These are phyloP conservation scores for Xylaria flabelliformis DNA, from an alignment of 495 filamentous ascomycete species.

Conservation along the genomic window DNA sequence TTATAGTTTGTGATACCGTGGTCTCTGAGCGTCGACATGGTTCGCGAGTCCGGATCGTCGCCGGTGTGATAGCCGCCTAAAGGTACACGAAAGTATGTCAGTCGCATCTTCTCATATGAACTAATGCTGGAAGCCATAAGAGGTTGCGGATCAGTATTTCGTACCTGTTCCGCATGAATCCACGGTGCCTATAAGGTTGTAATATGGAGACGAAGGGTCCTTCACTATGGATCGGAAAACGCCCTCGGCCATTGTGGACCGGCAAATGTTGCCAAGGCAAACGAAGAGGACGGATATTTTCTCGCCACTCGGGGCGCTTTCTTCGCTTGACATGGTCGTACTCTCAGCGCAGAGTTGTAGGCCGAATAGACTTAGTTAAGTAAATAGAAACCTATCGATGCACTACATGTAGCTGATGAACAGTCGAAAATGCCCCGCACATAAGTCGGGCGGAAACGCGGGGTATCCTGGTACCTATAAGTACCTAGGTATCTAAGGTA, in stretches of 20 bases:
- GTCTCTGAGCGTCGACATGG: conserved; percentile 76
- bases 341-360: too few species aligned
- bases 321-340: conserved; percentile 19
- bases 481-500: too few species aligned
- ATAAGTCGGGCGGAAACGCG: too few species aligned
- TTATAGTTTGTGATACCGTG: conserved; percentile 78
- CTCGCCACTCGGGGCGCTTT: conserved; percentile 27
- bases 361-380: too few species aligned
- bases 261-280: conserved; percentile 96
- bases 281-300: conserved; percentile 87
- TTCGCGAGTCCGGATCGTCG: conserved; percentile 78
- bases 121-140: conserved; percentile 25
- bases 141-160: background rate
- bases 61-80: conserved; percentile 76
- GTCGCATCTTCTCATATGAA: background rate
- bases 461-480: too few species aligned
- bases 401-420: too few species aligned
- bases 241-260: conserved; percentile 93
- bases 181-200: conserved; percentile 67
- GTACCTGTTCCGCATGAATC: conserved; percentile 86
- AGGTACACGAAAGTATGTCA: background rate
- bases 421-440: too few species aligned
- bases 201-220: conserved; percentile 54
- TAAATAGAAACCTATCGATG: too few species aligned
- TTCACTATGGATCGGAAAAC: conserved; percentile 79